phyloP scores from a whole-genome alignment of 2,329 filamentous ascomycete genomes.

The Lasiodiplodia sp. region DNA sequence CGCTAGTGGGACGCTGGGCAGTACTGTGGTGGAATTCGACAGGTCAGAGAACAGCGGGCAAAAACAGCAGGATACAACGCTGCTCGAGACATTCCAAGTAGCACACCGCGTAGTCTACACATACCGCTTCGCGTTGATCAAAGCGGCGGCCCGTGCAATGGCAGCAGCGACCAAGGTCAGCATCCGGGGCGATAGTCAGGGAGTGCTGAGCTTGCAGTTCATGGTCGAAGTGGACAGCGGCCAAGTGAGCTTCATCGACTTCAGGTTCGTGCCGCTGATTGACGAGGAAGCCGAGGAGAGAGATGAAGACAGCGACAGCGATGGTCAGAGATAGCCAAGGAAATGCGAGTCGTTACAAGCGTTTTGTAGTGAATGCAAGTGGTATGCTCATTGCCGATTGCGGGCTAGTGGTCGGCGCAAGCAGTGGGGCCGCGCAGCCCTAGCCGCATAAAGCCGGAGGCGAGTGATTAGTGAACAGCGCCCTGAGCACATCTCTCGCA shows the following conservation, averaged over 20 bases:
- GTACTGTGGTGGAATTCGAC: constrained; percentile 67
- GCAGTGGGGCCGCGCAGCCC: constrained; percentile 8
- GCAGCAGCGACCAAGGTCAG: constrained; percentile 90
- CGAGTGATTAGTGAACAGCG: constrained; percentile 22
- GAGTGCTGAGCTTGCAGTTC: constrained; percentile 92
- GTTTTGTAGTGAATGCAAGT: not conserved
- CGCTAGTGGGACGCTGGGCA: constrained; percentile 66
- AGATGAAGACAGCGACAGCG: constrained; percentile 31
- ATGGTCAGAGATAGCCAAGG: constrained; percentile 19
- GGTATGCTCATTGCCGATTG: constrained; percentile 2
- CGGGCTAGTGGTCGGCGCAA: not conserved
- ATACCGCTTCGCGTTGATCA: constrained; percentile 88
- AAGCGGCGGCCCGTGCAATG: constrained; percentile 91
- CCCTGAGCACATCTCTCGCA: constrained; percentile 15
- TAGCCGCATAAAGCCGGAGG: constrained; percentile 15
- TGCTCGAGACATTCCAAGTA: constrained; percentile 79
- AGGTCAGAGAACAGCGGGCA: constrained; percentile 38
- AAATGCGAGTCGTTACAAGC: not conserved
- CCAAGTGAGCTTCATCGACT: constrained; percentile 77
- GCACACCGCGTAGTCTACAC: constrained; percentile 59
- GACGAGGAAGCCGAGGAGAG: constrained; percentile 41
- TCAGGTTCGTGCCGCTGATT: constrained; percentile 78
- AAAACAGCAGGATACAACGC: constrained; percentile 35
- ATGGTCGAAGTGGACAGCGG: constrained; percentile 87
- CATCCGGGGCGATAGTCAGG: constrained; percentile 84